phyloP scores from a whole-genome alignment of 441 rosid species.

The Brassica hybrid region DNA sequence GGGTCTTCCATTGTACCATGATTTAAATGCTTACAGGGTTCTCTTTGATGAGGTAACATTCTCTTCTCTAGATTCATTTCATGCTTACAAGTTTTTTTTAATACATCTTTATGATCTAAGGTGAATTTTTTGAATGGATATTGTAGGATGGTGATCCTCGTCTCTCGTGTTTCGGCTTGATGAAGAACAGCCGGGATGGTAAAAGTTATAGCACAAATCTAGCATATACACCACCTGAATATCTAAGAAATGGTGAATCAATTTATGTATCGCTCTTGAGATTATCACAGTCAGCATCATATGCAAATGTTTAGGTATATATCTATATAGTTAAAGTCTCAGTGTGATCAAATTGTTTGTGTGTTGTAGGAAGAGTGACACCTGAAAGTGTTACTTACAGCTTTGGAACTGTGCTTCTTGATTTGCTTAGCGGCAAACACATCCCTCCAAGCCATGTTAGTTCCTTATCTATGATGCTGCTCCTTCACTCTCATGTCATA shows the following conservation, averaged over 20 bases:
- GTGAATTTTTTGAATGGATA: constrained; percentile 40
- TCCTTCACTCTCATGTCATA: not conserved
- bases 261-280: constrained; percentile 10
- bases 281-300: not conserved
- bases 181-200: constrained; percentile 96
- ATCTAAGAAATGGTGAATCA: constrained; percentile 75
- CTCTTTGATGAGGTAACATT: constrained; percentile 87
- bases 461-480: constrained; percentile 1
- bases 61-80: not conserved
- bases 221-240: constrained; percentile 97
- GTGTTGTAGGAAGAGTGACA: constrained; percentile 66
- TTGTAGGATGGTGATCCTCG: constrained; percentile 94
- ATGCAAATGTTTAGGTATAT: not conserved
- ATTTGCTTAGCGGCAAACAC: constrained; percentile 73
- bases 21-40: constrained; percentile 93
- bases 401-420: constrained; percentile 74
- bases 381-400: constrained; percentile 75
- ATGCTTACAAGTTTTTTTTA: not conserved
- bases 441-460: constrained; percentile 77
- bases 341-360: constrained; percentile 1
- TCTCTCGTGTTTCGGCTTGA: constrained; percentile 92
- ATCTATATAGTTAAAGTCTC: not conserved
- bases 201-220: constrained; percentile 97
- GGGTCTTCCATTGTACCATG: constrained; percentile 90
- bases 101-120: not conserved